phyloP scores from a whole-genome alignment of 148 eudicot genomes.

The Spergularia bocconei region DNA sequence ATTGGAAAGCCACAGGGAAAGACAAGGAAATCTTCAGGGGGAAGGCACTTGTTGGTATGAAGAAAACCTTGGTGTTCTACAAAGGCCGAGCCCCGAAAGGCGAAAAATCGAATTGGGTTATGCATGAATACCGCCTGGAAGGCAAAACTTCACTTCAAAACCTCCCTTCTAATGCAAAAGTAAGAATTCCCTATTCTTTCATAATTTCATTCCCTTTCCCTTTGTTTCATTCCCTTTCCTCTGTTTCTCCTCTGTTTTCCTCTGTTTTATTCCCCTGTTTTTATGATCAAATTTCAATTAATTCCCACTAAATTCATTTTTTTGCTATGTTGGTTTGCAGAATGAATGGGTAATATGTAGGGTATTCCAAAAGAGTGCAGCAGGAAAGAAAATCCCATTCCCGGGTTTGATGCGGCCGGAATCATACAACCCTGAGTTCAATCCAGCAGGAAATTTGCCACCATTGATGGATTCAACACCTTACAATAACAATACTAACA shows the following conservation, averaged over 20 bases:
- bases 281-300: no score
- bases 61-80: constrained; percentile 66
- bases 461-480: constrained; percentile 56
- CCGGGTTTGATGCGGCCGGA: constrained; percentile 25
- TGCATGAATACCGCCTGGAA: constrained; percentile 57
- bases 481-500: neutral
- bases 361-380: constrained; percentile 48
- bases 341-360: constrained; percentile 71
- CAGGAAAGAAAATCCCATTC: constrained; percentile 42
- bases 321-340: constrained; percentile 27
- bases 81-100: constrained; percentile 66
- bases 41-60: constrained; percentile 55
- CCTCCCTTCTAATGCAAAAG: constrained; percentile 32
- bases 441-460: constrained; percentile 38
- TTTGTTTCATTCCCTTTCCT: constrained; percentile 5
- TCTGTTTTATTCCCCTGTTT: constrained; percentile 17
- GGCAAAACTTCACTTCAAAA: constrained; percentile 37
- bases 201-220: neutral
- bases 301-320: neutral
- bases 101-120: constrained; percentile 58
- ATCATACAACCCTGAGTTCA: constrained; percentile 23
- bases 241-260: constrained; percentile 4
- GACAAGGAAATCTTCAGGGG: constrained; percentile 57
- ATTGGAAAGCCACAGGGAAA: constrained; percentile 75
- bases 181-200: neutral